Evolutionary conservation across 2,329 filamentous ascomycete species (phyloP).

Genomic region (Fusarium nanum): DNA sequence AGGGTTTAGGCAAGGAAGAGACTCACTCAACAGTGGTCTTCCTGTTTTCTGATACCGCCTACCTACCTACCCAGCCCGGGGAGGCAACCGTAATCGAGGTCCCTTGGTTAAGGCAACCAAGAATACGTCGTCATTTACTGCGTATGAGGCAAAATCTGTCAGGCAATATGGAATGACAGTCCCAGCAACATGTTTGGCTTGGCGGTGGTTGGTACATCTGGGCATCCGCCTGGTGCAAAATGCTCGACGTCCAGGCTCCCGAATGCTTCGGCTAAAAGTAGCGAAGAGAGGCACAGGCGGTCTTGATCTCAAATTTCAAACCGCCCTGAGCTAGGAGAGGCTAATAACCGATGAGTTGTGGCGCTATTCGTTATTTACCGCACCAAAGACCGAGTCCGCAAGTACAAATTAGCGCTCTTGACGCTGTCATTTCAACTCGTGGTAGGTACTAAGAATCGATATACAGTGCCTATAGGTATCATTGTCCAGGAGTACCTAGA

Average conservation of each 20-base stretch:
- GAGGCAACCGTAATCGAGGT: neutral
- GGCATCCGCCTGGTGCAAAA: constrained; percentile 7
- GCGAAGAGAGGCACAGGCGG: constrained; percentile 14
- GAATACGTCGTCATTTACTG: constrained; percentile 6
- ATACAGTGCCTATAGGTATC: neutral
- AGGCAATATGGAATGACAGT: neutral
- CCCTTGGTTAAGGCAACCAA: constrained; percentile 4
- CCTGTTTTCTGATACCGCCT: constrained; percentile 4
- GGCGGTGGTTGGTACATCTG: constrained; percentile 29
- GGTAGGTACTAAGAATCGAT: neutral
- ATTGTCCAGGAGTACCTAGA: neutral
- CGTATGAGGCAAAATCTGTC: constrained; percentile 13
- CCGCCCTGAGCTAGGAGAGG: constrained; percentile 14
- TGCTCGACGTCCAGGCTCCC: neutral
- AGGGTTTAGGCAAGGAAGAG: constrained; percentile 19
- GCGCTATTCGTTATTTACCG: constrained; percentile 32
- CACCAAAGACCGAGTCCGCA: neutral
- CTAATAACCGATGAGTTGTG: constrained; percentile 31
- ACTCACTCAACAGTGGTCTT: constrained; percentile 1
- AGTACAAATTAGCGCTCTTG: constrained; percentile 6
- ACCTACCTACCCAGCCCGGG: neutral
- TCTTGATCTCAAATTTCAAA: neutral
- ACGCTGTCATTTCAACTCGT: constrained; percentile 9
- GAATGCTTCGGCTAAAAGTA: constrained; percentile 29
- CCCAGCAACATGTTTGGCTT: constrained; percentile 23